Percentiles rank a stretch among this genome's conserved stretches.
Evolutionary conservation across 1,139 yeast species (phyloP).

Genomic region (Pichia sp.): DNA sequence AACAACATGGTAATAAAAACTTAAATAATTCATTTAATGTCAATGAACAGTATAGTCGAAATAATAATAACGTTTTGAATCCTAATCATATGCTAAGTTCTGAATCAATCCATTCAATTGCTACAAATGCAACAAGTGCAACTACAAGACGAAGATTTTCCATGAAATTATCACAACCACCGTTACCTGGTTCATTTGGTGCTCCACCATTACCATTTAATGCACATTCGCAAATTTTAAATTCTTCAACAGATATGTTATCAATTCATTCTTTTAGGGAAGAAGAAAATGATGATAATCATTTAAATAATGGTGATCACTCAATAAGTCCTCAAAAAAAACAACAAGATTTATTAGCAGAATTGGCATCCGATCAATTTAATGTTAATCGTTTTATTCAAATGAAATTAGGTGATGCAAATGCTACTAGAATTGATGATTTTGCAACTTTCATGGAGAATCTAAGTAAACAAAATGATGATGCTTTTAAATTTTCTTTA

Average conservation of each 20-base stretch:
- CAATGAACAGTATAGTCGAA: constrained; percentile 7
- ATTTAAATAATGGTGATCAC: background rate
- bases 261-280: constrained; percentile 1
- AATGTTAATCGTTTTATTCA: constrained; percentile 7
- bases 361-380: constrained; percentile 5
- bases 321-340: background rate
- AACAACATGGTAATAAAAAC: background rate
- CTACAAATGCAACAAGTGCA: constrained; percentile 11
- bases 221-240: constrained; percentile 11
- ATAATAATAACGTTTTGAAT: background rate
- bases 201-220: constrained; percentile 11
- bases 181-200: constrained; percentile 4
- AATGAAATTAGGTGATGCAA: constrained; percentile 12
- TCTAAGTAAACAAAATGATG: constrained; percentile 33
- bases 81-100: constrained; percentile 1
- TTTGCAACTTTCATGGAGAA: constrained; percentile 8
- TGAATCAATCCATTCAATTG: constrained; percentile 10
- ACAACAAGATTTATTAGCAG: constrained; percentile 6
- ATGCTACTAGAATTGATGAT: constrained; percentile 15
- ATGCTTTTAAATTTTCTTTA: constrained; percentile 59
- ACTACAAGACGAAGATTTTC: constrained; percentile 16
- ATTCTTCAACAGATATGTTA: constrained; percentile 2
- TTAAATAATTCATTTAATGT: constrained; percentile 7
- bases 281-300: background rate
- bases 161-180: constrained; percentile 11